Evolutionary conservation across 495 filamentous ascomycete genomes (phyloP).

Genomic region (Friedmanniomyces simplex): DNA sequence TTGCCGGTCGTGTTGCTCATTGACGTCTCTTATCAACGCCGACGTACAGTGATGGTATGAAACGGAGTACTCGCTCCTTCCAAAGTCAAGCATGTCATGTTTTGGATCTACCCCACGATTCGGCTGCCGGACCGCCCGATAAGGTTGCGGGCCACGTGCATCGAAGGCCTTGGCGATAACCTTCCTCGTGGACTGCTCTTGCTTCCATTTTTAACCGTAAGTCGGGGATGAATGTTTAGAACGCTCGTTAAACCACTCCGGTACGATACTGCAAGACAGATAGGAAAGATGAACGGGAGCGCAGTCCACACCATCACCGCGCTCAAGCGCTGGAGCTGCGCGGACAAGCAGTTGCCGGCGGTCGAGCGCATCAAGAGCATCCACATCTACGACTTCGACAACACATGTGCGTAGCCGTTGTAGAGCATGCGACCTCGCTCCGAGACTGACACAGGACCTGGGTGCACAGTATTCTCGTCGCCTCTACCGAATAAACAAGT

Average conservation of each 20-base stretch:
- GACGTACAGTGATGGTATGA: too few relatives aligned
- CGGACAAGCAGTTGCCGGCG: constrained; percentile 62
- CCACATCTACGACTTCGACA: constrained; percentile 98
- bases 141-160: too few relatives aligned
- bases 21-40: not conserved
- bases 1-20: not conserved
- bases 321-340: constrained; percentile 70
- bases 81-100: not conserved
- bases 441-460: not conserved
- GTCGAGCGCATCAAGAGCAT: constrained; percentile 62
- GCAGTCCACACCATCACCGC: constrained; percentile 53
- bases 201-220: not conserved
- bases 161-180: not conserved
- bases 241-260: not conserved
- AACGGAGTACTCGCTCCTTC: too few relatives aligned
- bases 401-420: constrained; percentile 56
- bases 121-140: too few relatives aligned
- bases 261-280: not conserved
- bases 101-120: not conserved
- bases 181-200: not conserved
- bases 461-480: constrained; percentile 65
- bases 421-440: not conserved
- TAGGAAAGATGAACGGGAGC: constrained; percentile 4
- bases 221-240: not conserved
- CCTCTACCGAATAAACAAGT: constrained; percentile 82